A percentile compares a stretch with the other conserved stretches of the same genome.
These are phyloP conservation scores for Asparagopsis taxiformis DNA, from an alignment of 31 red algal species.

Conservation along the genomic window DNA sequence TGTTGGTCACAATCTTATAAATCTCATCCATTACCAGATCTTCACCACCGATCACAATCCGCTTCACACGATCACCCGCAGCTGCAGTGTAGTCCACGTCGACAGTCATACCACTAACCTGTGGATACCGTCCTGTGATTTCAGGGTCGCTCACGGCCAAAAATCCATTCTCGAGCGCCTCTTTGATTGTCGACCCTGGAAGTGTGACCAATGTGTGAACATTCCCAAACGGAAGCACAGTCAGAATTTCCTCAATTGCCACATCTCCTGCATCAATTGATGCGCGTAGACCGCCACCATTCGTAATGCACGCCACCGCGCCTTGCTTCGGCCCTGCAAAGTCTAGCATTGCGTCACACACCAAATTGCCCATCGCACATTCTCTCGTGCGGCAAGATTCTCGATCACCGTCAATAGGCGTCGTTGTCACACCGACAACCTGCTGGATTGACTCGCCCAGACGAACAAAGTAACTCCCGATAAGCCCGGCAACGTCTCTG, in stretches of 20 bases:
- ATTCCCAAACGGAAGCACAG: constrained; percentile 19
- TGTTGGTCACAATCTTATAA: constrained; percentile 15
- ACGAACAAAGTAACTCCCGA: neutral
- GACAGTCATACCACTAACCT: constrained; percentile 9
- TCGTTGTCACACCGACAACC: neutral
- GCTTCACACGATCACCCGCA: neutral
- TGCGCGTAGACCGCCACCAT: constrained; percentile 14
- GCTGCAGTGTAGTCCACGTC: neutral
- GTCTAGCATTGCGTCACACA: constrained; percentile 1
- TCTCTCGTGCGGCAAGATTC: constrained; percentile 10
- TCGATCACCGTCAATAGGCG: constrained; percentile 2
- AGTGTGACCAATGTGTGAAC: neutral
- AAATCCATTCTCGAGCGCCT: constrained; percentile 7
- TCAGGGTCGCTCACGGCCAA: neutral
- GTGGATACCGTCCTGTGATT: constrained; percentile 5
- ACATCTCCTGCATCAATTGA: constrained; percentile 8
- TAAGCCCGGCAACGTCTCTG: neutral
- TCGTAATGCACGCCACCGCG: neutral
- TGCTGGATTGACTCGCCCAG: neutral
- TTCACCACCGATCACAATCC: neutral
- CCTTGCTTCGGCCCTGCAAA: neutral
- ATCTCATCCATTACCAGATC: neutral
- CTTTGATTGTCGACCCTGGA: neutral
- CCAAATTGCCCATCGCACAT: constrained; percentile 12
- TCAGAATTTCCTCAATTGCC: constrained; percentile 3